These are phyloP conservation scores for Xylaria flabelliformis DNA, from an alignment of 495 filamentous ascomycete species.

Conservation along the genomic window DNA sequence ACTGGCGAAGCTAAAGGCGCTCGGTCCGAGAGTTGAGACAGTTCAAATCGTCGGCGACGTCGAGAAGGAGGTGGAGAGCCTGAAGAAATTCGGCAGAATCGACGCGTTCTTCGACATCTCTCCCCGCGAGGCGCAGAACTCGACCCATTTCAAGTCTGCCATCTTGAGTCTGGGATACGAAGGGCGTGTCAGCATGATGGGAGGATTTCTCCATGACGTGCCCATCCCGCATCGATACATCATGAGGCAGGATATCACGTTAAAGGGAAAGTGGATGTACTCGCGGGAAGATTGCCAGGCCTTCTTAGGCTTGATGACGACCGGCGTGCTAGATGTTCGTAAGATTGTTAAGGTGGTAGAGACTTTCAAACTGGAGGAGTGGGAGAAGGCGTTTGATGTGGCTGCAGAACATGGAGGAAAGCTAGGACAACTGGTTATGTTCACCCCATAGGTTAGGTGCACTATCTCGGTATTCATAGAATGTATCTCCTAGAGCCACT, in stretches of 20 bases:
- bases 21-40: constrained; percentile 29
- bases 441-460: not conserved
- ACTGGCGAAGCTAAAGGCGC: constrained; percentile 35
- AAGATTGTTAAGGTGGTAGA: constrained; percentile 22
- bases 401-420: not conserved
- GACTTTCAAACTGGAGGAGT: constrained; percentile 35
- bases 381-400: constrained; percentile 27
- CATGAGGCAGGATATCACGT: constrained; percentile 44
- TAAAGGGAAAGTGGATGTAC: constrained; percentile 56
- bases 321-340: constrained; percentile 44
- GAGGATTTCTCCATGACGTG: constrained; percentile 45
- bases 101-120: constrained; percentile 57
- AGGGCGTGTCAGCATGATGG: constrained; percentile 55
- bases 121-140: constrained; percentile 42
- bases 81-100: constrained; percentile 36
- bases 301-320: constrained; percentile 45
- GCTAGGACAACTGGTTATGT: constrained; percentile 1
- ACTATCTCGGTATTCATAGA: not conserved
- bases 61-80: constrained; percentile 37
- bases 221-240: constrained; percentile 39
- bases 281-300: constrained; percentile 35
- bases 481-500: not conserved
- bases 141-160: constrained; percentile 48
- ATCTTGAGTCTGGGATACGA: constrained; percentile 47
- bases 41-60: constrained; percentile 38